Base-by-base conservation (phyloP, 495 filamentous ascomycete species). In the Penicillium mononematosum region DNA sequence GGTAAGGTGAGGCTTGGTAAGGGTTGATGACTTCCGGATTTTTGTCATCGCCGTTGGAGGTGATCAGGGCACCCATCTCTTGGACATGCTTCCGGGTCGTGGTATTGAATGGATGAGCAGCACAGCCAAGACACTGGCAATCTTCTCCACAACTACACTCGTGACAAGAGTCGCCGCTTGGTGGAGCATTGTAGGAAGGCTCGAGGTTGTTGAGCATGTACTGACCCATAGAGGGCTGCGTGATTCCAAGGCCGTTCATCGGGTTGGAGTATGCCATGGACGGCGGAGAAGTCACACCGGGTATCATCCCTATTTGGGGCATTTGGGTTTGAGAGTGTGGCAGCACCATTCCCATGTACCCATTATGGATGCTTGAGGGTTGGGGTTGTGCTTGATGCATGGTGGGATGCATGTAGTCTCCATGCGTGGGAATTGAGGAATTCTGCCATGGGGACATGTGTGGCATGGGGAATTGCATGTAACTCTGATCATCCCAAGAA, bases 91-190 rank as follows among this genome's bases (percentile, higher is more conserved):
- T 75, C 39, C 76, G 75, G n/a, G 85, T 89, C n/a, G 83, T 79
- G 20, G 81, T 72, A 64, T 92, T 92, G 66, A 83, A 90, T 5
- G 88, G 88, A 64, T 92, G 88, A 38, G 80, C 76, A 22, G 81
- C 70, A 62, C 88, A 92, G 20, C 83, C 86, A 24, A 89, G 62
- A 60, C 88, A 92, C 55, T 86, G 73, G 61, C 88, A 92, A 1
- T 75, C 75, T 47, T 86, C 75, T 58, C 91, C 83, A 66, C 91
- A 86, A 61, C 72, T 64, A 70, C 89, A 86, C 48, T 83, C 70
- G 56, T 88, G 76, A 29, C 66, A 70, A 11, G 65, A 14, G 7
- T 71, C 65, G 14, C 49, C 50, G 5, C 52, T 50, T 24, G 60
- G 22, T 24, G 58, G 39, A n/a, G 61, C 17, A 0, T 31, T 38